These are phyloP conservation scores for Acer saccharum DNA, from an alignment of 345 rosid species.

Conservation along the genomic window DNA sequence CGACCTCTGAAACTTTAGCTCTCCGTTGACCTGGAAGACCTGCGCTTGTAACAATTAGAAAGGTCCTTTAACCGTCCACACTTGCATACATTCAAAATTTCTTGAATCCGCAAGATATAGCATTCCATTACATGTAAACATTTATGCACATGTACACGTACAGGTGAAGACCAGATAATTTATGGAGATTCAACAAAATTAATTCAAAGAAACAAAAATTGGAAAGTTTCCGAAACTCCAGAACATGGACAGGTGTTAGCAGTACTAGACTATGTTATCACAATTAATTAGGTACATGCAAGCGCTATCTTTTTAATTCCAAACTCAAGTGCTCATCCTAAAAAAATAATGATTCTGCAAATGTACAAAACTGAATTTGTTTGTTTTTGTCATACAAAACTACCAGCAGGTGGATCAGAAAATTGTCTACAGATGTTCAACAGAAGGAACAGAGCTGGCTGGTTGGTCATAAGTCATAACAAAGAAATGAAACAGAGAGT, in stretches of 20 bases:
- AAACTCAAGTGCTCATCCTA: background rate
- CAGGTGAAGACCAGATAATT: background rate
- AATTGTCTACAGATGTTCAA: background rate
- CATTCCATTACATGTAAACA: background rate
- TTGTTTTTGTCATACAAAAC: conserved; percentile 3
- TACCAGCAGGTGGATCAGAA: background rate
- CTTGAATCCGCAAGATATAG: background rate
- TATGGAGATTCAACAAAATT: background rate
- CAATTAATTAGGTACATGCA: background rate
- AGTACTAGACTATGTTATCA: background rate
- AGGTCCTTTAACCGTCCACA: background rate
- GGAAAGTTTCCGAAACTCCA: background rate
- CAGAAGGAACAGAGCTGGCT: background rate
- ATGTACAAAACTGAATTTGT: background rate
- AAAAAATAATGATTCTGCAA: background rate
- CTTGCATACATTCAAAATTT: background rate
- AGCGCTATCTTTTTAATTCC: background rate
- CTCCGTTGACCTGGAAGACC: conserved; percentile 45
- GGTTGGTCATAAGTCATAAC: conserved; percentile 1
- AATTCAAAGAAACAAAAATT: background rate
- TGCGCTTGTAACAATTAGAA: conserved; percentile 13
- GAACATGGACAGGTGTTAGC: background rate
- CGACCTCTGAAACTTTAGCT: conserved; percentile 43
- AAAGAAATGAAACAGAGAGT: background rate
- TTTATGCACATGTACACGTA: background rate